A percentile compares a stretch with the other conserved stretches of the same genome.
phyloP scores from a whole-genome alignment of 2,329 filamentous ascomycete genomes.

The Alternaria brassicicola region DNA sequence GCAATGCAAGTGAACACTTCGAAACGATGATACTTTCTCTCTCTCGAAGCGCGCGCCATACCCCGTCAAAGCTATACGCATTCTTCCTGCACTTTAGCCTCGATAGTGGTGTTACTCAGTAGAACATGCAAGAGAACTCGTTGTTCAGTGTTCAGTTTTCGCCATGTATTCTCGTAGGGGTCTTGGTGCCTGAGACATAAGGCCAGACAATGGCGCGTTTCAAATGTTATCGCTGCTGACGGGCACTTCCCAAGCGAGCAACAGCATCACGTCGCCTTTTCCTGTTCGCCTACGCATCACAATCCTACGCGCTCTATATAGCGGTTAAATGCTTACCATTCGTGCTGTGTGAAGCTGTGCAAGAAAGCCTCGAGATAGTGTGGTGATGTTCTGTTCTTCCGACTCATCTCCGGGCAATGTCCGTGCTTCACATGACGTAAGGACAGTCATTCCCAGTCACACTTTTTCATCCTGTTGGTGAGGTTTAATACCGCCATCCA shows the following conservation, averaged over 20 bases:
- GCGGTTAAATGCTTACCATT: not conserved
- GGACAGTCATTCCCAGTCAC: not conserved
- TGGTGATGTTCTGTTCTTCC: not conserved
- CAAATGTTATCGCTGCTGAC: not conserved
- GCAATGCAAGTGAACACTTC: not conserved
- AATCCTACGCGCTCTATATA: not conserved
- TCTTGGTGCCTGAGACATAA: slow-evolving; percentile 5
- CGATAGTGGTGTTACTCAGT: not conserved
- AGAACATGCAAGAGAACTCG: not conserved
- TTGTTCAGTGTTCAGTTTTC: not conserved
- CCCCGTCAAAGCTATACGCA: not conserved
- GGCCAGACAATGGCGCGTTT: slow-evolving; percentile 10
- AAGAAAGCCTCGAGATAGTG: not conserved
- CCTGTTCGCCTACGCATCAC: not conserved
- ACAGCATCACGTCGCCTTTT: not conserved
- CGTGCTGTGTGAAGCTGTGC: not conserved
- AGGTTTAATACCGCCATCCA: not conserved
- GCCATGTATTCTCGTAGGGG: not conserved
- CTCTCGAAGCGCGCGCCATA: not conserved
- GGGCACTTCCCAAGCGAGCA: not conserved
- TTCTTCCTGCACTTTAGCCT: not conserved
- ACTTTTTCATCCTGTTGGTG: not conserved
- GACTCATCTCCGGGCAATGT: not conserved
- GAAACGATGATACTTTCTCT: not conserved
- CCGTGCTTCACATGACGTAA: slow-evolving; percentile 3